Evolutionary conservation across 345 rosid genomes (phyloP).

Genomic region (Rhodomyrtus tomentosa): DNA sequence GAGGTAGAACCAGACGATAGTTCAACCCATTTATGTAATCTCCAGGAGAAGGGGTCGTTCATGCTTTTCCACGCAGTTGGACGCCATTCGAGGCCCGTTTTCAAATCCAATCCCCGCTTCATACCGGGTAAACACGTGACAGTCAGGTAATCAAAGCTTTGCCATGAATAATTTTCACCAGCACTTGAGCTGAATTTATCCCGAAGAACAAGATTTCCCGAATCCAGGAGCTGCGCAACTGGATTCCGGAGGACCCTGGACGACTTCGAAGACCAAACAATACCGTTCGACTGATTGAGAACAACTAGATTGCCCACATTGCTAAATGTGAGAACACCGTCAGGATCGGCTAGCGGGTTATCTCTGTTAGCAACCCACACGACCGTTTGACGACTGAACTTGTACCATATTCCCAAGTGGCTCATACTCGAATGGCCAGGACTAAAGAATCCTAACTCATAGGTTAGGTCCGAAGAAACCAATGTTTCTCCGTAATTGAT

Average conservation of each 20-base stretch:
- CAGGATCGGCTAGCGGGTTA: slow-evolving; percentile 1
- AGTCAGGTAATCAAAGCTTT: slow-evolving; percentile 24
- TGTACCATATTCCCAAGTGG: slow-evolving; percentile 28
- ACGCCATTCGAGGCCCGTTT: no score
- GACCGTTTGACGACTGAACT: neutral
- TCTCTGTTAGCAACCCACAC: slow-evolving; percentile 35
- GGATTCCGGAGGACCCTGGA: neutral
- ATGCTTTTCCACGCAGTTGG: no score
- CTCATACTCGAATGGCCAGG: slow-evolving; percentile 4
- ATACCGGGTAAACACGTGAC: slow-evolving; percentile 21
- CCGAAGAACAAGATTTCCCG: slow-evolving; percentile 20
- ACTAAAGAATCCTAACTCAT: slow-evolving; percentile 14
- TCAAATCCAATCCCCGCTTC: slow-evolving; percentile 1
- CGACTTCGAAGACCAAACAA: slow-evolving; percentile 13
- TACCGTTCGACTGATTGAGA: neutral
- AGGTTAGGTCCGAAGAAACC: neutral
- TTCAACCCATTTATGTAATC: neutral
- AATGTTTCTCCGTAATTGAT: neutral
- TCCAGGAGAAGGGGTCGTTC: slow-evolving; percentile 23
- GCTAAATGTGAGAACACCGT: slow-evolving; percentile 6
- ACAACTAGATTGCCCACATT: slow-evolving; percentile 6
- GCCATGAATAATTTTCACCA: slow-evolving; percentile 12
- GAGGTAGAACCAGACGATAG: slow-evolving; percentile 2
- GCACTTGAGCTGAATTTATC: neutral
- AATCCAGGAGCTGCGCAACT: no score